A percentile compares a stretch with the other conserved stretches of the same genome.
These are phyloP conservation scores for Dioscorea cayenensis DNA, from an alignment of 116 monocot species.

Conservation along the genomic window DNA sequence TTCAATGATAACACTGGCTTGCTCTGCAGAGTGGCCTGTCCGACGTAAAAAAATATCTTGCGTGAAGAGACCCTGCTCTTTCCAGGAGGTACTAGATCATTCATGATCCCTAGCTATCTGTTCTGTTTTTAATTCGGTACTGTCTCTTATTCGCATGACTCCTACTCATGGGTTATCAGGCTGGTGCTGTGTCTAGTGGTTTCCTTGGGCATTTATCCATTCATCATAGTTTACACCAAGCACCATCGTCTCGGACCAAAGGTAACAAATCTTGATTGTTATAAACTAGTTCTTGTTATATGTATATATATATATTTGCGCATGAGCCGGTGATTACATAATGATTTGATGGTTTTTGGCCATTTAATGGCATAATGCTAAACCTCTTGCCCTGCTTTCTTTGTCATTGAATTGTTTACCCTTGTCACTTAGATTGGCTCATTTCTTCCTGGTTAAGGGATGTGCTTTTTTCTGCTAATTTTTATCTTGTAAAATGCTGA, in stretches of 20 bases:
- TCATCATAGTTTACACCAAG: constrained; percentile 1
- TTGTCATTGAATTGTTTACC: background rate
- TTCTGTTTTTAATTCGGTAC: background rate
- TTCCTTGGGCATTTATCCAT: constrained; percentile 4
- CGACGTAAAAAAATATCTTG: background rate
- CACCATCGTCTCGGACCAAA: background rate
- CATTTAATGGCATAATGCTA: background rate
- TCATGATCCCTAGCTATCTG: background rate
- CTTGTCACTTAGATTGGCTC: background rate
- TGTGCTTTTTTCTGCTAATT: no score
- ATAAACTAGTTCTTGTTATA: background rate
- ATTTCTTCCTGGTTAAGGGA: background rate
- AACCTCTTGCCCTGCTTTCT: background rate
- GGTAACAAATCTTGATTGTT: constrained; percentile 6
- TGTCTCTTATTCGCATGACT: background rate
- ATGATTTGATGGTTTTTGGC: background rate
- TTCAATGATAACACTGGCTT: background rate
- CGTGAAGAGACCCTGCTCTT: background rate
- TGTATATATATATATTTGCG: background rate
- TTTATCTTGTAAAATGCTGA: no score
- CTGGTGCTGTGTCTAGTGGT: constrained; percentile 20
- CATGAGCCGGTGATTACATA: background rate
- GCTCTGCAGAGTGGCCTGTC: background rate
- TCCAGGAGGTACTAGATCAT: background rate
- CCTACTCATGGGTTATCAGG: constrained; percentile 7